phyloP scores from a whole-genome alignment of 257 asterid species.

The Solanum microdontum region DNA sequence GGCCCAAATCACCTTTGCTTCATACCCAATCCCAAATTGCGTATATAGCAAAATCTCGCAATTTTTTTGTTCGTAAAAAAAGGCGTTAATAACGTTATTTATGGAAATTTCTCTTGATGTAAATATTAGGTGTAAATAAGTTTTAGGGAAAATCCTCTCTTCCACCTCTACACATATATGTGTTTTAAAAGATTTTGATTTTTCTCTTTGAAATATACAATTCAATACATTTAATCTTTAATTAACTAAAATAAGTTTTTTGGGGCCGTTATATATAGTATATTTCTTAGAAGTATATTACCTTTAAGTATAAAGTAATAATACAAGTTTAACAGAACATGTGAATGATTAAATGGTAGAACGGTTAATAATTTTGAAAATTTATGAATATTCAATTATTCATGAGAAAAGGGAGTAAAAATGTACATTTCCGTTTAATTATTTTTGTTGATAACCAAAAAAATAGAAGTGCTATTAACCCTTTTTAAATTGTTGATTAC shows the following conservation, averaged over 20 bases:
- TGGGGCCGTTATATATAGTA: neutral
- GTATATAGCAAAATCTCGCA: neutral
- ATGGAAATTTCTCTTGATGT: neutral
- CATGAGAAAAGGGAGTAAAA: neutral
- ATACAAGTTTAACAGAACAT: neutral
- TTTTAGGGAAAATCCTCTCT: neutral
- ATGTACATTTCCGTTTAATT: neutral
- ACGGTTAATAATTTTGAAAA: neutral
- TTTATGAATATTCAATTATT: neutral
- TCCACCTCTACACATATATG: neutral
- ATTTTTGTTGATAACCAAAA: too few species aligned
- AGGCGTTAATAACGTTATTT: neutral
- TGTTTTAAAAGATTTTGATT: neutral
- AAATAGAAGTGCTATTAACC: too few species aligned
- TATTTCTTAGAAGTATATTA: neutral
- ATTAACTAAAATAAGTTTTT: neutral
- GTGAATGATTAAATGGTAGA: neutral
- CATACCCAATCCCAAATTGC: neutral
- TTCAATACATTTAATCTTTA: neutral
- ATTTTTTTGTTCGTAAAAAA: too few species aligned
- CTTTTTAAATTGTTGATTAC: too few species aligned
- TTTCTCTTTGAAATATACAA: neutral
- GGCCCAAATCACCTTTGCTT: neutral
- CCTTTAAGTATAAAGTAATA: neutral
- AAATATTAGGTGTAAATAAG: neutral